phyloP scores from a whole-genome alignment of 495 filamentous ascomycete genomes.

The Penicillium ochrochloron region DNA sequence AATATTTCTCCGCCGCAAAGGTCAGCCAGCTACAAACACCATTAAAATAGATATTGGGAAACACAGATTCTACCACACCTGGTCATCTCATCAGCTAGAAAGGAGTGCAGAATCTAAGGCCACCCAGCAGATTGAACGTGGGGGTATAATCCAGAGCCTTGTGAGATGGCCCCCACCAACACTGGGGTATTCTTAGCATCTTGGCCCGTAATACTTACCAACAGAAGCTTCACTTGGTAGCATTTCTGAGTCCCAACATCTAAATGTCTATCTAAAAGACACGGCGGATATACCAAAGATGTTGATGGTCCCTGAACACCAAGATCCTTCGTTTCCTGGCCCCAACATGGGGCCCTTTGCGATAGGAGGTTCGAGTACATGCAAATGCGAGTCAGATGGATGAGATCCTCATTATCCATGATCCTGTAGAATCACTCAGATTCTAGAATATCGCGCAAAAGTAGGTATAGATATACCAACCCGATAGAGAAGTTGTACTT shows the following conservation, averaged over 20 bases:
- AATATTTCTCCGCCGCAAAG: background rate
- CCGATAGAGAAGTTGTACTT: background rate
- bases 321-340: background rate
- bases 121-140: background rate
- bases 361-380: background rate
- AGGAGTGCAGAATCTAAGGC: background rate
- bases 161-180: slow-evolving; percentile 1
- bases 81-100: background rate
- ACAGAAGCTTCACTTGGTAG: background rate
- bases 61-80: too few species aligned
- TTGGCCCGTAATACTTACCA: background rate
- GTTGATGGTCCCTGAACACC: background rate
- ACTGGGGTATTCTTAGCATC: background rate
- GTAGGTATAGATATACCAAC: background rate
- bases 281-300: too few species aligned
- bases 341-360: background rate
- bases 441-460: background rate
- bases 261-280: background rate
- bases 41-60: background rate
- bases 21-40: background rate
- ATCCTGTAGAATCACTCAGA: background rate
- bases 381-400: background rate
- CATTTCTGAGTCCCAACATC: background rate
- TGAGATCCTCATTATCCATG: background rate
- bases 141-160: background rate